A percentile compares a stretch with the other conserved stretches of the same genome.
These are phyloP conservation scores for Suillus ampliporus DNA, from an alignment of 768 basidiomycete genomes.

Conservation along the genomic window DNA sequence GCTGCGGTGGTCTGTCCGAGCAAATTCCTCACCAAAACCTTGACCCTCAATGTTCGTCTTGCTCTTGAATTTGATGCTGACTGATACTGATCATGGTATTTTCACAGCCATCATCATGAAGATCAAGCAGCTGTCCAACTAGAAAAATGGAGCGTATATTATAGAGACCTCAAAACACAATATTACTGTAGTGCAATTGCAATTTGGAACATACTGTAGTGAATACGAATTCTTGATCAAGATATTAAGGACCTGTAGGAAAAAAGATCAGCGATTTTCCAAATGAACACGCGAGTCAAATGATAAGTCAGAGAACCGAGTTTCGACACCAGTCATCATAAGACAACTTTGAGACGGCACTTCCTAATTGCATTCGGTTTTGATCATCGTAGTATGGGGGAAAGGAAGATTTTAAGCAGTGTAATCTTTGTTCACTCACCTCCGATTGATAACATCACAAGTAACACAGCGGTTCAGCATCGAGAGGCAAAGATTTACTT, in stretches of 20 bases:
- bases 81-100: neutral
- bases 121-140: slow-evolving; percentile 46
- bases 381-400: slow-evolving; percentile 29
- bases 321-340: slow-evolving; percentile 36
- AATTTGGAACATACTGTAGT: neutral
- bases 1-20: slow-evolving; percentile 79
- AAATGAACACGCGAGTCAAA: neutral
- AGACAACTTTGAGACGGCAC: slow-evolving; percentile 40
- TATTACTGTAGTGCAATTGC: slow-evolving; percentile 7
- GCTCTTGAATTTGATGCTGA: neutral
- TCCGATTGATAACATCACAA: neutral
- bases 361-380: slow-evolving; percentile 44
- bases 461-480: neutral
- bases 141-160: slow-evolving; percentile 9
- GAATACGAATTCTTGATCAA: neutral
- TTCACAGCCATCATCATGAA: slow-evolving; percentile 50
- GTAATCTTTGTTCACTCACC: slow-evolving; percentile 24
- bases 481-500: slow-evolving; percentile 1
- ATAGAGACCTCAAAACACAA: slow-evolving; percentile 4
- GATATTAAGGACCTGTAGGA: neutral
- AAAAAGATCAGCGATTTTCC: slow-evolving; percentile 6
- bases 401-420: neutral
- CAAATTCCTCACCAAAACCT: slow-evolving; percentile 84
- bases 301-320: slow-evolving; percentile 39
- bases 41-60: slow-evolving; percentile 71